phyloP scores from a whole-genome alignment of 768 basidiomycete species.

The Xerocomellus dryophilus region DNA sequence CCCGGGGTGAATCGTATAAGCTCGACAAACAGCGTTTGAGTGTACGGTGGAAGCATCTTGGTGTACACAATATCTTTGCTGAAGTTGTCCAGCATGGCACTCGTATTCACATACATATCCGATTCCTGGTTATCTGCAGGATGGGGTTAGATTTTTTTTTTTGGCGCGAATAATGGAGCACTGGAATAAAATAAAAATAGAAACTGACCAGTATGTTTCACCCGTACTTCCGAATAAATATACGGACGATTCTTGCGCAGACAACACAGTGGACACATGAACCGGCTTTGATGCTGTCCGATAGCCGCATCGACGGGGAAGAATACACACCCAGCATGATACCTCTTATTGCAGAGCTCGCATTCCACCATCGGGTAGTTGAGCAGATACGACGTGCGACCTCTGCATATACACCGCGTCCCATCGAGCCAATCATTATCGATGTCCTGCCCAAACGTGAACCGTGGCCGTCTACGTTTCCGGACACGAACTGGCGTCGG shows the following conservation, averaged over 20 bases:
- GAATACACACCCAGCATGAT: constrained; percentile 77
- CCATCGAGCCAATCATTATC: constrained; percentile 72
- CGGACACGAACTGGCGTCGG: constrained; percentile 46
- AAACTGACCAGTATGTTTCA: constrained; percentile 57
- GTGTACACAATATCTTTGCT: constrained; percentile 71
- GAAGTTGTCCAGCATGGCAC: constrained; percentile 70
- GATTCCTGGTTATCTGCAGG: constrained; percentile 41
- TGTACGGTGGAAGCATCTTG: constrained; percentile 60
- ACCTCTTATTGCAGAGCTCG: constrained; percentile 59
- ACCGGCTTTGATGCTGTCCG: constrained; percentile 37
- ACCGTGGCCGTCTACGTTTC: constrained; percentile 59
- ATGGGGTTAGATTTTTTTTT: constrained; percentile 11
- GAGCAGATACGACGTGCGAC: constrained; percentile 57
- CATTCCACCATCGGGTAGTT: constrained; percentile 66
- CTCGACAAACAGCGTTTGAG: constrained; percentile 70
- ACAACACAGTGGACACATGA: constrained; percentile 76
- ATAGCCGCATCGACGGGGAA: constrained; percentile 48
- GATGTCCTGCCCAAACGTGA: constrained; percentile 73
- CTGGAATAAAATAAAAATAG: background rate
- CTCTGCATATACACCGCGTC: constrained; percentile 80
- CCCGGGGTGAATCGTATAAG: constrained; percentile 48
- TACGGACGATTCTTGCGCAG: constrained; percentile 70
- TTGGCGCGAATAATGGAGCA: background rate
- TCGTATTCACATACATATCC: constrained; percentile 67
- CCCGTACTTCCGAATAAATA: constrained; percentile 72